A percentile compares a stretch with the other conserved stretches of the same genome.
phyloP scores from a whole-genome alignment of 148 eudicot genomes.

The Linanthus parryae region DNA sequence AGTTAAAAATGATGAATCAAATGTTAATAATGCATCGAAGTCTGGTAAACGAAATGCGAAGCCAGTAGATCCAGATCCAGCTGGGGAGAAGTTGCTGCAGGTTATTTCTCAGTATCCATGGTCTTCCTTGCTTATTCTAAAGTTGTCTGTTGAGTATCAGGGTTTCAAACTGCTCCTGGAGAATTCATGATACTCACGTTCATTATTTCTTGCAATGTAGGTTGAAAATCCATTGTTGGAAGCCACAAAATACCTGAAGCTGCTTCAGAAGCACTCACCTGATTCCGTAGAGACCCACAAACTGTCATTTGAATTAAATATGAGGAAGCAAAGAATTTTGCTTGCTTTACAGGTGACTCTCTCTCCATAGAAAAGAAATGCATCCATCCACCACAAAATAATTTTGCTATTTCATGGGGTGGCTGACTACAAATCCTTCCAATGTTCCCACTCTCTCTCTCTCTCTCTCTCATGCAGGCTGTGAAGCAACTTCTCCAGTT shows the following conservation, averaged over 20 bases:
- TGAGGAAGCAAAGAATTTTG: constrained; percentile 81
- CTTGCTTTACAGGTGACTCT: constrained; percentile 82
- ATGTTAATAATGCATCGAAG: constrained; percentile 51
- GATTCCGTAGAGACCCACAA: constrained; percentile 80
- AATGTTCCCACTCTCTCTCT: not conserved
- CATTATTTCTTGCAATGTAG: constrained; percentile 25
- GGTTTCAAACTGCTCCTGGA: not conserved
- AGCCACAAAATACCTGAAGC: constrained; percentile 88
- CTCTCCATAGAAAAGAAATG: constrained; percentile 4
- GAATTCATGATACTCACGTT: not conserved
- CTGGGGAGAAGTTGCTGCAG: constrained; percentile 88
- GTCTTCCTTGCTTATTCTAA: not conserved
- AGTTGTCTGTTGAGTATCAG: not conserved
- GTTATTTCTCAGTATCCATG: constrained; percentile 23
- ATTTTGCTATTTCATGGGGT: not conserved
- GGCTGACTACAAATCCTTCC: constrained; percentile 12
- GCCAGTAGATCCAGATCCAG: constrained; percentile 89
- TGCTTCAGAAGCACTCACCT: constrained; percentile 84
- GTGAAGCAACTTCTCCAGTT: constrained; percentile 73
- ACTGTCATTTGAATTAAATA: constrained; percentile 83
- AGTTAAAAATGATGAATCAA: constrained; percentile 81
- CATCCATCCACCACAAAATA: not conserved
- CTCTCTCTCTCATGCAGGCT: constrained; percentile 45
- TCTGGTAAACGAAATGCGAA: constrained; percentile 72
- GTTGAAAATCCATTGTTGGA: constrained; percentile 89